Evolutionary conservation across 495 filamentous ascomycete species (phyloP).

Genomic region (Sporormia fimetaria): DNA sequence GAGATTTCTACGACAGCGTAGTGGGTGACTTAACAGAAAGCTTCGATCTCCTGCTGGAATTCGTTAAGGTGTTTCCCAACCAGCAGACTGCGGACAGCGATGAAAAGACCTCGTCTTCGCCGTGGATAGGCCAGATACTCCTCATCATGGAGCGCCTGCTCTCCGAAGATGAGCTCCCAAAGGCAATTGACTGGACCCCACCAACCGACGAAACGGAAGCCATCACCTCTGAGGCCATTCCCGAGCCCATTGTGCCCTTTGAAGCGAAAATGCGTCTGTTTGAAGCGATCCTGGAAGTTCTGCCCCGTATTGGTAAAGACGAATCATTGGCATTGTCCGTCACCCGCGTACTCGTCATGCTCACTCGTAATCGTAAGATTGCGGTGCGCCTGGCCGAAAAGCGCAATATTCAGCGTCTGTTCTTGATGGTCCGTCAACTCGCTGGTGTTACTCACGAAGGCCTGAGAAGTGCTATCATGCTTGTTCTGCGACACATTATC

Average conservation of each 20-base stretch:
- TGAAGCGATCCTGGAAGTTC: slow-evolving; percentile 61
- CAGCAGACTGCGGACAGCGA: slow-evolving; percentile 58
- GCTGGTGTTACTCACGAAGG: slow-evolving; percentile 62
- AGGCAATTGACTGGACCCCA: slow-evolving; percentile 55
- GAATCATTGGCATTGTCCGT: slow-evolving; percentile 73
- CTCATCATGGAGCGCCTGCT: slow-evolving; percentile 84
- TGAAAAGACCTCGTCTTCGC: no score
- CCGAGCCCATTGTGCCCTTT: slow-evolving; percentile 51
- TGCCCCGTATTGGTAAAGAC: slow-evolving; percentile 80
- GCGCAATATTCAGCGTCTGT: slow-evolving; percentile 76
- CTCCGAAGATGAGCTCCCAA: slow-evolving; percentile 72
- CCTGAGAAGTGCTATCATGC: slow-evolving; percentile 70
- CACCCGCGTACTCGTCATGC: slow-evolving; percentile 73
- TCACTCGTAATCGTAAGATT: slow-evolving; percentile 66
- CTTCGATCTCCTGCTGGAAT: slow-evolving; percentile 60
- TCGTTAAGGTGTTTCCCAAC: slow-evolving; percentile 63
- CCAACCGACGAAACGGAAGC: slow-evolving; percentile 38
- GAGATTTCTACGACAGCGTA: slow-evolving; percentile 66
- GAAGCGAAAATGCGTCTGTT: slow-evolving; percentile 62
- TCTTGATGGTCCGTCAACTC: slow-evolving; percentile 88
- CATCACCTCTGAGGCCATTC: slow-evolving; percentile 43
- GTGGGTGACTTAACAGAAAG: slow-evolving; percentile 67
- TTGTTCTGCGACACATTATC: slow-evolving; percentile 82
- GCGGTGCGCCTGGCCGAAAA: slow-evolving; percentile 72
- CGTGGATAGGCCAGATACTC: slow-evolving; percentile 86